Percentiles rank a stretch among this genome's conserved stretches.
Conservation (phyloP, 345 rosid species). For the Citrus sp. region DNA sequence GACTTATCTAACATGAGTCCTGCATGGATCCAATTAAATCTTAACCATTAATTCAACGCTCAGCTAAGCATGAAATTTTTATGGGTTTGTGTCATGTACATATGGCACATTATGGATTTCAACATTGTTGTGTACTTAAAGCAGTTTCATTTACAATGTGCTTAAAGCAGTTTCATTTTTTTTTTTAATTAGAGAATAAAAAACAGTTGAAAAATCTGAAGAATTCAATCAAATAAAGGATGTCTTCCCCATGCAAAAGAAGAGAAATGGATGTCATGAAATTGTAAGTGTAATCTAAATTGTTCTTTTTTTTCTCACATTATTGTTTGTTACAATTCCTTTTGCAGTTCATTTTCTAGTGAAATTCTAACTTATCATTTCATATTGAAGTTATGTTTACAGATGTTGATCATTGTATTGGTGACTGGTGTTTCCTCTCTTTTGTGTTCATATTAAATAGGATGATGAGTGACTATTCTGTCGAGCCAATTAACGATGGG, state of each 20-base stretch:
- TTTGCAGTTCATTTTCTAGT: neutral
- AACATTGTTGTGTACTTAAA: neutral
- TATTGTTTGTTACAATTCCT: neutral
- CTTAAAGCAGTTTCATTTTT: neutral
- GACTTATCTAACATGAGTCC: too few species aligned
- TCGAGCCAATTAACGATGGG: constrained; percentile 55
- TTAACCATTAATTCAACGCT: too few species aligned
- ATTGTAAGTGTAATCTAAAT: constrained; percentile 13
- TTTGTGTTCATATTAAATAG: neutral
- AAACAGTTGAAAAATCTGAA: neutral
- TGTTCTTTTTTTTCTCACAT: neutral
- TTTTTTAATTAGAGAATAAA: neutral
- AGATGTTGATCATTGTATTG: neutral
- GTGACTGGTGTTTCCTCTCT: neutral
- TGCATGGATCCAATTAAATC: too few species aligned
- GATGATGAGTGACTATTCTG: constrained; percentile 61
- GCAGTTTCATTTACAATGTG: too few species aligned
- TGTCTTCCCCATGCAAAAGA: constrained; percentile 41
- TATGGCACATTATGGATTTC: neutral
- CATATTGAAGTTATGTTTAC: neutral
- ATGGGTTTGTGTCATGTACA: too few species aligned
- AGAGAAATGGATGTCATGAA: constrained; percentile 46
- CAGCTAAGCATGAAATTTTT: too few species aligned
- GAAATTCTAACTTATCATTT: neutral
- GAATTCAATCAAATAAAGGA: constrained; percentile 3